Percentiles rank a stretch among this genome's conserved stretches.
These are phyloP conservation scores for Starmerella apicola DNA, from an alignment of 805 yeast species.

Conservation along the genomic window DNA sequence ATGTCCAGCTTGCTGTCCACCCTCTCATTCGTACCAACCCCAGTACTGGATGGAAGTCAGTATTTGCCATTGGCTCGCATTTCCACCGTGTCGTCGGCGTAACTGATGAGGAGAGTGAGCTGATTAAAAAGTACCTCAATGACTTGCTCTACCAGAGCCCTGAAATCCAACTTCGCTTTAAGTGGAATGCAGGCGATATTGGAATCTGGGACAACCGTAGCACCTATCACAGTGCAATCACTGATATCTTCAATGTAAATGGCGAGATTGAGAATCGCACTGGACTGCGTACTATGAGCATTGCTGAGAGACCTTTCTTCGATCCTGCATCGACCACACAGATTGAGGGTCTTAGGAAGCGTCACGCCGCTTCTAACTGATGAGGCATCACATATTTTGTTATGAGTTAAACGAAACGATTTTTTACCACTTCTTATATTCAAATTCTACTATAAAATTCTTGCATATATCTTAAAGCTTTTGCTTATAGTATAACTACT, in stretches of 20 bases:
- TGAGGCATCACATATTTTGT: not conserved
- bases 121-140: slow-evolving; percentile 37
- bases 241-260: slow-evolving; percentile 26
- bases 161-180: slow-evolving; percentile 45
- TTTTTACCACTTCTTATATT: too few species aligned
- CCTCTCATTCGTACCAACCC: slow-evolving; percentile 55
- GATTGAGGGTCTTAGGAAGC: slow-evolving; percentile 15
- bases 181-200: slow-evolving; percentile 41
- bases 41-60: slow-evolving; percentile 49
- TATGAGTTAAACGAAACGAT: not conserved
- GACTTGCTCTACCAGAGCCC: slow-evolving; percentile 38
- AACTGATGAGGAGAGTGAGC: slow-evolving; percentile 38
- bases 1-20: slow-evolving; percentile 36
- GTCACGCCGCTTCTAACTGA: not conserved
- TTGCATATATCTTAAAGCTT: not conserved
- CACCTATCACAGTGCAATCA: slow-evolving; percentile 42
- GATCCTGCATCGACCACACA: slow-evolving; percentile 23
- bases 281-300: slow-evolving; percentile 23
- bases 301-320: slow-evolving; percentile 26
- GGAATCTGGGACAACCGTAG: slow-evolving; percentile 53
- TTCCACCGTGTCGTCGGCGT: slow-evolving; percentile 43
- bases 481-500: not conserved
- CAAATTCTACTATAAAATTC: not conserved
- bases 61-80: slow-evolving; percentile 42
- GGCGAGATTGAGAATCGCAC: slow-evolving; percentile 20